phyloP scores from a whole-genome alignment of 163 green algal genomes.

The Chlamydomonas reinhardtii region DNA sequence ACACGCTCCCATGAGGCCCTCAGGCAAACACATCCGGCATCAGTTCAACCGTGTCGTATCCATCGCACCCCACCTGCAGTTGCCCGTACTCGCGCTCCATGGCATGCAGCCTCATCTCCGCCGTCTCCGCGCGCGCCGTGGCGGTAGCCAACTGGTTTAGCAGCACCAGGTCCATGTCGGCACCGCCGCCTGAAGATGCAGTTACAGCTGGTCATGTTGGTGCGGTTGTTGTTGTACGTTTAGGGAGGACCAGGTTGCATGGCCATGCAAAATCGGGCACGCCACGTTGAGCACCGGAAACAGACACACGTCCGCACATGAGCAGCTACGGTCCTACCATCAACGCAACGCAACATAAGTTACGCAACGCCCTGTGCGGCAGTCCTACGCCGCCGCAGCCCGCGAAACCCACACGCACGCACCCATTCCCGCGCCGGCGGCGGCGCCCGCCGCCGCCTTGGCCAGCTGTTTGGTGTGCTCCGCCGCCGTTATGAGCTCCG shows the following conservation, averaged over 20 bases:
- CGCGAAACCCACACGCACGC: neutral
- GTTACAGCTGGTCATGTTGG: neutral
- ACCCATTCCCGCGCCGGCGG: neutral
- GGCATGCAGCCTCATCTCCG: slow-evolving; percentile 41
- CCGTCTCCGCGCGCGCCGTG: slow-evolving; percentile 31
- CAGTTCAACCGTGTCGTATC: too few species aligned
- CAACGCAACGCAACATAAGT: too few species aligned
- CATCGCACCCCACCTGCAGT: slow-evolving; percentile 3
- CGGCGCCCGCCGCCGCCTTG: slow-evolving; percentile 3
- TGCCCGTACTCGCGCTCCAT: slow-evolving; percentile 47
- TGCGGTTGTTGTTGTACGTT: neutral
- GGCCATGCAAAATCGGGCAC: too few species aligned
- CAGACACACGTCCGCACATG: too few species aligned
- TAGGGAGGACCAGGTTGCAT: neutral
- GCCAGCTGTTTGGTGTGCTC: slow-evolving; percentile 32
- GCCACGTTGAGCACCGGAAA: too few species aligned
- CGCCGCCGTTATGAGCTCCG: slow-evolving; percentile 26
- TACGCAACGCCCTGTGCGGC: too few species aligned
- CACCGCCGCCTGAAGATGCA: neutral
- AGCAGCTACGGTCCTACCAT: too few species aligned
- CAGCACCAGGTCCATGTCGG: slow-evolving; percentile 31
- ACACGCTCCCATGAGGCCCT: too few species aligned
- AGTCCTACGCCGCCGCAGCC: too few species aligned
- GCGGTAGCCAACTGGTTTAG: slow-evolving; percentile 50
- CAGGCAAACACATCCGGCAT: too few species aligned